Conservation (phyloP, 345 rosid species). For the Populus tremula region DNA sequence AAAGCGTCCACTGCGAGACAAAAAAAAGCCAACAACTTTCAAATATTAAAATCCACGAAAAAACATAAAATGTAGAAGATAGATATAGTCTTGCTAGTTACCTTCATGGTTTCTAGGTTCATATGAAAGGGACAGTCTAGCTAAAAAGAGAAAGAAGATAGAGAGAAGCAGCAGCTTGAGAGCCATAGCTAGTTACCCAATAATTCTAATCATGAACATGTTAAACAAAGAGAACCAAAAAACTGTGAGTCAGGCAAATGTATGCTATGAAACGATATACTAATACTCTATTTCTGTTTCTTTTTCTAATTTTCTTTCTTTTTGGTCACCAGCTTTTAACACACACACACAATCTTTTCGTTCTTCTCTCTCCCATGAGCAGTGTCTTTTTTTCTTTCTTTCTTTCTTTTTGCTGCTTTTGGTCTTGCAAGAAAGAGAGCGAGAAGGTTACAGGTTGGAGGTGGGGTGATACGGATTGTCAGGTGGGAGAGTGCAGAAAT, state of each 20-base stretch:
- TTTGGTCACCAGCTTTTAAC: constrained; percentile 33
- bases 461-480: constrained; percentile 21
- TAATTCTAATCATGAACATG: background rate
- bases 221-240: background rate
- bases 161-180: constrained; percentile 20
- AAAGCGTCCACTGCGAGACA: constrained; percentile 67
- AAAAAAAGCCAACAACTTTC: background rate
- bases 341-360: background rate
- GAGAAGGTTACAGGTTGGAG: constrained; percentile 5
- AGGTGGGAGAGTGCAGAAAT: constrained; percentile 35
- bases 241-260: background rate
- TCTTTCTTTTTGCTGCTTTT: background rate
- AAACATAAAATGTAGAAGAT: background rate
- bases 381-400: background rate
- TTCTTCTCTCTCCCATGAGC: constrained; percentile 3
- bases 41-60: background rate
- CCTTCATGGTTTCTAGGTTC: constrained; percentile 92
- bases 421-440: background rate
- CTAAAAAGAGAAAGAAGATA: constrained; percentile 29
- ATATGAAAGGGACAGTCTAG: constrained; percentile 42
- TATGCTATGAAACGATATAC: background rate
- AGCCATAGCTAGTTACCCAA: constrained; percentile 30
- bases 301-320: constrained; percentile 12
- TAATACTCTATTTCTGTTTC: background rate
- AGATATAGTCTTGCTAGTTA: constrained; percentile 24